Conservation (phyloP, 352 stramenopile genomes). For the Aphanomyces euteiches region DNA sequence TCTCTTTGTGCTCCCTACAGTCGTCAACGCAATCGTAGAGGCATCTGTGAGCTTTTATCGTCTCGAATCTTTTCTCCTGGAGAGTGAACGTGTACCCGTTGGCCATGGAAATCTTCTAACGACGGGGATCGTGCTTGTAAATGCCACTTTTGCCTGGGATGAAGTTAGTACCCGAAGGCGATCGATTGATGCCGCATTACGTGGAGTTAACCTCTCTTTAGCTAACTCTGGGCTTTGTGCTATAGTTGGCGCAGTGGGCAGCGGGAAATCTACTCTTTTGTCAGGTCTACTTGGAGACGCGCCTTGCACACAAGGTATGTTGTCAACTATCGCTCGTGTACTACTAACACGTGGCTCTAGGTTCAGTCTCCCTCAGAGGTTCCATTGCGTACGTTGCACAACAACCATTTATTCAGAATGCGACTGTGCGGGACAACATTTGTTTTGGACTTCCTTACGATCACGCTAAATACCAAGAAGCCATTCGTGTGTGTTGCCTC, state of each 20-base stretch:
- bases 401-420: conserved; percentile 96
- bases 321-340: neutral
- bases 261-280: conserved; percentile 95
- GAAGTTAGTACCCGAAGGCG: conserved; percentile 14
- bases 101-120: conserved; percentile 61
- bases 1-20: conserved; percentile 94
- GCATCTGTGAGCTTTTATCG: conserved; percentile 67
- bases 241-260: conserved; percentile 79
- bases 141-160: conserved; percentile 68
- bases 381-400: conserved; percentile 92
- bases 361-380: conserved; percentile 71
- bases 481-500: conserved; percentile 28
- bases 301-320: conserved; percentile 16
- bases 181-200: neutral
- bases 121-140: conserved; percentile 41
- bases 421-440: conserved; percentile 94
- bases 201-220: conserved; percentile 9
- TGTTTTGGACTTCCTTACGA: conserved; percentile 86
- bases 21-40: conserved; percentile 94
- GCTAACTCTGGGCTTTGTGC: conserved; percentile 23
- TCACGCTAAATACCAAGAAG: conserved; percentile 36
- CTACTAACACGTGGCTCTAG: conserved; percentile 34
- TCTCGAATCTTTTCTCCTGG: conserved; percentile 52
- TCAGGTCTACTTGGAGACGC: conserved; percentile 90
- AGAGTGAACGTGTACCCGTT: conserved; percentile 64